Percentiles rank a stretch among this genome's conserved stretches.
Evolutionary conservation across 768 basidiomycete species (phyloP).

Genomic region (Collybiopsis luxurians): DNA sequence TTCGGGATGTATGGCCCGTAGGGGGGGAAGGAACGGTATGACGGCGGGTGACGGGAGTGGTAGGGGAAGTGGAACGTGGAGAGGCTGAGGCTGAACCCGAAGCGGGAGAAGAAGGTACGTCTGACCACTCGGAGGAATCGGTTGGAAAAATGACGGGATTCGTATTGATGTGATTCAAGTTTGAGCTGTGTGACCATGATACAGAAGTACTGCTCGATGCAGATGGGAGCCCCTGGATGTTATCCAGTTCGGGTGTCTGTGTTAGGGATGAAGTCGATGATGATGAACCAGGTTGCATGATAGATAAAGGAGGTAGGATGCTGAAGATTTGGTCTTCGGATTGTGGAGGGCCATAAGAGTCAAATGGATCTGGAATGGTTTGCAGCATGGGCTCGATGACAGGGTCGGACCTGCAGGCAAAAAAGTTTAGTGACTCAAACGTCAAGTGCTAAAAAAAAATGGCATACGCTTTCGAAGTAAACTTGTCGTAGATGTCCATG

Average conservation of each 20-base stretch:
- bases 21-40: conserved; percentile 48
- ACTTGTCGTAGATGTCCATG: conserved; percentile 88
- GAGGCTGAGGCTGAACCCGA: conserved; percentile 36
- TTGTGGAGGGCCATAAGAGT: conserved; percentile 85
- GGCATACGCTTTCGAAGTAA: conserved; percentile 82
- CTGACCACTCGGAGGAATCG: conserved; percentile 57
- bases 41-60: conserved; percentile 38
- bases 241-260: conserved; percentile 41
- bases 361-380: conserved; percentile 89
- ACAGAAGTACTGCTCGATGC: conserved; percentile 24
- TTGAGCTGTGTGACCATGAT: conserved; percentile 50
- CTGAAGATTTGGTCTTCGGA: conserved; percentile 91
- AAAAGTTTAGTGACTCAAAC: conserved; percentile 12
- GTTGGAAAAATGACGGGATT: conserved; percentile 43
- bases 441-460: background rate
- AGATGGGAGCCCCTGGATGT: conserved; percentile 29
- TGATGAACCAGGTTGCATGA: conserved; percentile 54
- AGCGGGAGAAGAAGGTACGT: conserved; percentile 32
- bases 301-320: conserved; percentile 84
- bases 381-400: conserved; percentile 89
- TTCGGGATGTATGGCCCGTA: conserved; percentile 40
- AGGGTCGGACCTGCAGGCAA: conserved; percentile 67
- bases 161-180: conserved; percentile 7
- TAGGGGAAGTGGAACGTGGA: conserved; percentile 53
- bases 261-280: conserved; percentile 60